These are phyloP conservation scores for Penicillium soppii DNA, from an alignment of 495 filamentous ascomycete genomes.

Conservation along the genomic window DNA sequence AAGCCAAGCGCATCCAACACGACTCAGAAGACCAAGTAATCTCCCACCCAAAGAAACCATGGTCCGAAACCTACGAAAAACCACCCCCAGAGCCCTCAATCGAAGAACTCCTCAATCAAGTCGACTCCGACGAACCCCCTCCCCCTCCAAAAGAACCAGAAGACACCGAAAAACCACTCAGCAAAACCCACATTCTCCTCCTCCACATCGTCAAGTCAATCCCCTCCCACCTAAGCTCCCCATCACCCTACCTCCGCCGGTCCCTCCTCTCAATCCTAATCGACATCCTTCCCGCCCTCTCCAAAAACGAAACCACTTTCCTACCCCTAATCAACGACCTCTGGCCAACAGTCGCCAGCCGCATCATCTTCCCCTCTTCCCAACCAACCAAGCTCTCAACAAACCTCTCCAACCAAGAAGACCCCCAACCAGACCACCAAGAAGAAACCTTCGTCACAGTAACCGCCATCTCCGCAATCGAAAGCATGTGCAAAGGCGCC, in stretches of 20 bases:
- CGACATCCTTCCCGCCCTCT: slow-evolving; percentile 65
- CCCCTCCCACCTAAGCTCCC: slow-evolving; percentile 83
- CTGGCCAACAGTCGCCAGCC: slow-evolving; percentile 74
- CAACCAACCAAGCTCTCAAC: slow-evolving; percentile 31
- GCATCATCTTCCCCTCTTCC: slow-evolving; percentile 54
- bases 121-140: slow-evolving; percentile 37
- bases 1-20: slow-evolving; percentile 34
- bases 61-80: slow-evolving; percentile 30
- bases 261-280: slow-evolving; percentile 72
- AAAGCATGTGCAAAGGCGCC: slow-evolving; percentile 55
- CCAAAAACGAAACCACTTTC: slow-evolving; percentile 74
- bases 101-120: slow-evolving; percentile 31
- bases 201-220: slow-evolving; percentile 66
- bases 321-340: slow-evolving; percentile 85
- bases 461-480: slow-evolving; percentile 64
- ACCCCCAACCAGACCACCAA: slow-evolving; percentile 46
- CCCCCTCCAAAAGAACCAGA: slow-evolving; percentile 51
- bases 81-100: slow-evolving; percentile 26
- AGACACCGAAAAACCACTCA: slow-evolving; percentile 52
- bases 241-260: slow-evolving; percentile 73
- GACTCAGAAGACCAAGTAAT: slow-evolving; percentile 27
- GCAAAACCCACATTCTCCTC: slow-evolving; percentile 59
- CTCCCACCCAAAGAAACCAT: slow-evolving; percentile 40
- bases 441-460: slow-evolving; percentile 72
- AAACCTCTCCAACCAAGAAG: slow-evolving; percentile 5